Conservation (phyloP, 768 basidiomycete species). For the Leccinum aurantiacum region DNA sequence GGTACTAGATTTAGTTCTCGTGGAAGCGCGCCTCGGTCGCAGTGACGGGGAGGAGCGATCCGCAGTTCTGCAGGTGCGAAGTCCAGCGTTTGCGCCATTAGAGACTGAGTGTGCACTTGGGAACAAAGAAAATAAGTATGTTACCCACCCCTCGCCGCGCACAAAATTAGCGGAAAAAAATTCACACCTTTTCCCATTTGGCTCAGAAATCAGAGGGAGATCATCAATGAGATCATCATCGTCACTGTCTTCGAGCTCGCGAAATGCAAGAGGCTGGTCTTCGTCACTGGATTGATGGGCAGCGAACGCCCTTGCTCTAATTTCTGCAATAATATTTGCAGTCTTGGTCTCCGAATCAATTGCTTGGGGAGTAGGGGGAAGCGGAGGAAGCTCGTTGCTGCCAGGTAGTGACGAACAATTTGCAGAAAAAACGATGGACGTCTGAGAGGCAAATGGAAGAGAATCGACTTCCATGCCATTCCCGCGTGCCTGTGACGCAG, state of each 20-base stretch:
- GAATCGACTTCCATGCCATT: conserved; percentile 21
- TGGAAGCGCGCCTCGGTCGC: conserved; percentile 16
- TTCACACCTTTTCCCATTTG: conserved; percentile 13
- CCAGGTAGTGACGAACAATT: conserved; percentile 26
- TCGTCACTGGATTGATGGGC: conserved; percentile 47
- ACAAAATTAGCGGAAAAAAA: not conserved
- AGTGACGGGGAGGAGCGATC: conserved; percentile 5
- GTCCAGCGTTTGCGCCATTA: not conserved
- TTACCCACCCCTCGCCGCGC: not conserved
- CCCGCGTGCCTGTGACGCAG: not conserved
- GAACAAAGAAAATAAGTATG: conserved; percentile 22
- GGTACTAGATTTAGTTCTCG: conserved; percentile 17
- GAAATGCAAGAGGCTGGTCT: conserved; percentile 33
- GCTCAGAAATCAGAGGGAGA: conserved; percentile 14
- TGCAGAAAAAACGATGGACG: conserved; percentile 13
- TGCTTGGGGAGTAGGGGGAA: conserved; percentile 33
- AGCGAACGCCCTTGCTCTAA: conserved; percentile 61
- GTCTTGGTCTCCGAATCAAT: conserved; percentile 44
- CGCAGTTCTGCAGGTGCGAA: not conserved
- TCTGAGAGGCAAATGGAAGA: conserved; percentile 12
- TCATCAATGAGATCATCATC: conserved; percentile 43
- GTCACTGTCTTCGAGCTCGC: conserved; percentile 51
- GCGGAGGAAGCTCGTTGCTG: conserved; percentile 20
- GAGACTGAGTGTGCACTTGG: conserved; percentile 22
- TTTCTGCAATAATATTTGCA: conserved; percentile 58